Conservation (phyloP, 306 rosid genomes). For the Malus sieversii region DNA sequence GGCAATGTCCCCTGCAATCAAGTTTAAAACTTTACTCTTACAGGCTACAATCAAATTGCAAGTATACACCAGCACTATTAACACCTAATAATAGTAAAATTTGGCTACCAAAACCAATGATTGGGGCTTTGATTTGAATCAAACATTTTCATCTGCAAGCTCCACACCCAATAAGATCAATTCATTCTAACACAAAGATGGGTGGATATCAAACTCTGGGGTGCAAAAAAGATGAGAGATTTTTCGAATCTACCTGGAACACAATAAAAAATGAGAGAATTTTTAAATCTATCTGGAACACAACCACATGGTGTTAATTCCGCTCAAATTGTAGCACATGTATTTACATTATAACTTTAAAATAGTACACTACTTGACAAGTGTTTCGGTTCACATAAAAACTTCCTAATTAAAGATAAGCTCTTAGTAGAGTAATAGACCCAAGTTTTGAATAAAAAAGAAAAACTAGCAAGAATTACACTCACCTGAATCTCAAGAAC, state of each 20-base stretch:
- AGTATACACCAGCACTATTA: no score
- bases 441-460: background rate
- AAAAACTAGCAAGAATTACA: background rate
- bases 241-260: no score
- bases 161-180: background rate
- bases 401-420: no score
- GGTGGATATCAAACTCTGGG: background rate
- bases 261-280: background rate
- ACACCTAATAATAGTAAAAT: background rate
- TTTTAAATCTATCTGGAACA: no score
- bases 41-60: no score
- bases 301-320: no score
- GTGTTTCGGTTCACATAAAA: no score
- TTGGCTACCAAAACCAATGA: background rate
- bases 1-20: conserved; percentile 65
- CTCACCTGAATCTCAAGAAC: conserved; percentile 73
- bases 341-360: no score
- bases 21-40: background rate
- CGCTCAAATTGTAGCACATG: no score
- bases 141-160: background rate
- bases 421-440: no score
- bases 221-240: background rate
- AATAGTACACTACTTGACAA: no score
- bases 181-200: background rate
- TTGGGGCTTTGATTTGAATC: background rate